Percentiles rank a stretch among this genome's conserved stretches.
Conservation (phyloP, 1,284 basidiomycete species). For the Peniophora sp. region DNA sequence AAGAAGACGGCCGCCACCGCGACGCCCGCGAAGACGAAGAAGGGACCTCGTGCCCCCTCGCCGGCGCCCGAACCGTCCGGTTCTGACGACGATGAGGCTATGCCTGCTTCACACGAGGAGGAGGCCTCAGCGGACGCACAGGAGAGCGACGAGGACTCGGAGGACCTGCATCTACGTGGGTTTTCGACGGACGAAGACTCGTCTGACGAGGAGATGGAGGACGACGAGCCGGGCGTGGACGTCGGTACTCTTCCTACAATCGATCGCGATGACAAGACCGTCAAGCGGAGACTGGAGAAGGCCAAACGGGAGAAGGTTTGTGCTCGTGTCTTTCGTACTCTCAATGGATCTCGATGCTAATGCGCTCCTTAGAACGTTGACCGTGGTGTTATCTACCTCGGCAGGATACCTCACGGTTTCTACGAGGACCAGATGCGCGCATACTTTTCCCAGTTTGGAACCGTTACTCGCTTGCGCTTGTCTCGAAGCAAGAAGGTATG, state of each 20-base stretch:
- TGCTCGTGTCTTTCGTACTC: slow-evolving; percentile 9
- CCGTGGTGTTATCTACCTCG: slow-evolving; percentile 84
- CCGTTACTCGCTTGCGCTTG: slow-evolving; percentile 81
- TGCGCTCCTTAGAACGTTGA: slow-evolving; percentile 46
- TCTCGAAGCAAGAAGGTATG: slow-evolving; percentile 89
- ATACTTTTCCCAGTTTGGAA: slow-evolving; percentile 95
- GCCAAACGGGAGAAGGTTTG: slow-evolving; percentile 75
- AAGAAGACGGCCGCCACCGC: slow-evolving; percentile 3
- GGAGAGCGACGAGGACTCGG: slow-evolving; percentile 18
- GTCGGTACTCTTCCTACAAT: slow-evolving; percentile 70
- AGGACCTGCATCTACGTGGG: slow-evolving; percentile 50
- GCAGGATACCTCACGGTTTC: slow-evolving; percentile 93
- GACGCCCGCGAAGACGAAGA: slow-evolving; percentile 8
- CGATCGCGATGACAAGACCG: slow-evolving; percentile 76
- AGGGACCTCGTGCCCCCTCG: slow-evolving; percentile 7
- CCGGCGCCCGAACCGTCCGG: slow-evolving; percentile 9
- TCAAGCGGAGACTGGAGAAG: slow-evolving; percentile 76
- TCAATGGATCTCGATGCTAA: slow-evolving; percentile 1
- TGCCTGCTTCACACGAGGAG: slow-evolving; percentile 13
- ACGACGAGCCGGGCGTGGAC: slow-evolving; percentile 53
- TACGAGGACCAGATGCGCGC: slow-evolving; percentile 90
- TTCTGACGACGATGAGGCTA: slow-evolving; percentile 11
- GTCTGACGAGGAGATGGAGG: slow-evolving; percentile 65
- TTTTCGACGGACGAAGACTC: slow-evolving; percentile 79
- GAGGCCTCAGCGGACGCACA: background rate